Evolutionary conservation across 1,139 yeast genomes (phyloP), one percentile per base, ranked within the genome.

Genomic region (Chernovozyma aurita): DNA sequence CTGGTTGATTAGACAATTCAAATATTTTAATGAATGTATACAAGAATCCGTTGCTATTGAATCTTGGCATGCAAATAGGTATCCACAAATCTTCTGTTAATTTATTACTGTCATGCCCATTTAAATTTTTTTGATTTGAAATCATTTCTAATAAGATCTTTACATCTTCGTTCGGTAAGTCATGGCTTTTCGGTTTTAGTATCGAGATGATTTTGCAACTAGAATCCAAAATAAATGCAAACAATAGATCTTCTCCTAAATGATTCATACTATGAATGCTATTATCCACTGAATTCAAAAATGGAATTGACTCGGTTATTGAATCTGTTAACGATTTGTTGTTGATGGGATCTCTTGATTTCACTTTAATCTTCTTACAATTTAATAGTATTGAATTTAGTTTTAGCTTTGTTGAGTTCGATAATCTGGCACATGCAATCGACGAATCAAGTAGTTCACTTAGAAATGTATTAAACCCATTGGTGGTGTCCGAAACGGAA

Each of bases 21-120:
- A 86, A 63, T 41, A 76, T 78, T 43, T 78, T 79, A 32, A 88
- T 83, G 52, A 84, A 86, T 3, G 87, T 79, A 53, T 92, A 85
- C 7, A 92, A 62, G 49, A 88, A 94, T 12, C 98, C 98, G 44
- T 80, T 79, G 3, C 86, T 65, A 53, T 92, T 92, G 63, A 92
- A 92, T 46, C 85, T 78, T 1, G 98, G 96, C 57, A 92, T 70
- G 55, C 98, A 92, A 2, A 92, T 69, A 0, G 98, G 98, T 12
- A 87, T 76, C 97, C 97, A 92, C 42, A 87, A 76, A 49, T 90
- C 96, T 46, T 85, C 92, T 16, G 55, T 44, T 2, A 46, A 40
- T 26, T 26, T 26, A 20, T 20, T 9, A 20, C 22, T 9, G 13
- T 51, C 46, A 14, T 40, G 45, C 49, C 3, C 48, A 37, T 3